Evolutionary conservation across 176 grass and related monocot species (phyloP), one percentile per base, ranked within the genome.

Genomic region (Oropetium thomaeum): DNA sequence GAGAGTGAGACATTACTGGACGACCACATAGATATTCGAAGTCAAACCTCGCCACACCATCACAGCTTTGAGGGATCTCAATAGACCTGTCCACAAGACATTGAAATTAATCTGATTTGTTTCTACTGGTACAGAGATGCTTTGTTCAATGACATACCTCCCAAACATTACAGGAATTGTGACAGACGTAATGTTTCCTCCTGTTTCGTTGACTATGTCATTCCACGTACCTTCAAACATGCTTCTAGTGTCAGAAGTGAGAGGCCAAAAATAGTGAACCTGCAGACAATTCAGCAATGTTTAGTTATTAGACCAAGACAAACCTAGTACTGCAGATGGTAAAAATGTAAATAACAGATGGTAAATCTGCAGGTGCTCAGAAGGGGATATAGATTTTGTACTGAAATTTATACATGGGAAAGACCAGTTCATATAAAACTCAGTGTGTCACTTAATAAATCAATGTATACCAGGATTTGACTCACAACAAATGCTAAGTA

Each of bases 111-210:
- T 74, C 27, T 30, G 70, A 29, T 62, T 41, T 27, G 33, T 70
- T 67, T 87, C 67, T 30, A 71, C 53, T 25, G 31, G 25, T 47
- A 67, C 38, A 66, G 31, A 82, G 19, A 83, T 75, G 42, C n/a
- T 69, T 31, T 52, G 43, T 42, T 31, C 39, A 62, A 27, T 53
- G 81, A 53, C 68, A 75, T 35, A 94, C 95, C 95, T 93, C 76
- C 95, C 95, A 74, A 97, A 98, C 95, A 98, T 98, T 67, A 98
- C 95, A 25, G 88, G 78, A 86, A 98, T 88, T 58, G 74, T 77
- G 51, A 80, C 79, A 12, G 86, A 67, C 69, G 34, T 73, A 77
- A 89, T 71, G 53, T 66, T 43, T 44, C 53, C 81, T 76, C 84
- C 89, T 71, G 57, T 53, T 85, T 86, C 20, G 17, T 63, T 79